phyloP scores from a whole-genome alignment of 768 basidiomycete genomes.

The Tremella yokohamensis region DNA sequence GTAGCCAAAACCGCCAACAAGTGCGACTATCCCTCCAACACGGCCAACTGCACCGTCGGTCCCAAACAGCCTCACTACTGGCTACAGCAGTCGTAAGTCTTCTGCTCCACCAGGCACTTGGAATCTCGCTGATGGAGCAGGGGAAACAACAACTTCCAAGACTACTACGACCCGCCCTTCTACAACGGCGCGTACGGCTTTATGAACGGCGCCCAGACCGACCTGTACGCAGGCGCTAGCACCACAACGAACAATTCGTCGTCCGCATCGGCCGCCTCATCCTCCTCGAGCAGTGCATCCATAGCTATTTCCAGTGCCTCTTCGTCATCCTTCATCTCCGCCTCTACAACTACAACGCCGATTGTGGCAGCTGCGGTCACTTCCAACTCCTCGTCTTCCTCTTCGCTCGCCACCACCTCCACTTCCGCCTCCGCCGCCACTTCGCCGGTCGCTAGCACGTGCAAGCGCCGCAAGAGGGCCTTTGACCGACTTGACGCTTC shows the following conservation, averaged over 20 bases:
- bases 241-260: background rate
- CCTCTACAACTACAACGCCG: background rate
- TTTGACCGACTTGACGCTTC: background rate
- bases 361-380: background rate
- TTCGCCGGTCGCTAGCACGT: background rate
- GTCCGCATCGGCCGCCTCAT: background rate
- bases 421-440: slow-evolving; percentile 1
- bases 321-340: background rate
- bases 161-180: slow-evolving; percentile 44
- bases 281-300: background rate
- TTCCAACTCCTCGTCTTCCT: background rate
- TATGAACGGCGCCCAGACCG: slow-evolving; percentile 49
- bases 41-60: slow-evolving; percentile 46
- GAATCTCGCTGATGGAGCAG: background rate
- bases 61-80: slow-evolving; percentile 49
- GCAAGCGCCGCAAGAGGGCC: slow-evolving; percentile 8
- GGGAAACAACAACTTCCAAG: slow-evolving; percentile 44
- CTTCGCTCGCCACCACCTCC: background rate
- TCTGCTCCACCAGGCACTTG: background rate
- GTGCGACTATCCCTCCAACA: slow-evolving; percentile 43
- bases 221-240: slow-evolving; percentile 35
- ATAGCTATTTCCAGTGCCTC: background rate
- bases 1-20: slow-evolving; percentile 45
- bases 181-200: slow-evolving; percentile 50
- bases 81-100: slow-evolving; percentile 31